Conservation (phyloP, 164 flowering plant genomes). For the Aristolochia californica region DNA sequence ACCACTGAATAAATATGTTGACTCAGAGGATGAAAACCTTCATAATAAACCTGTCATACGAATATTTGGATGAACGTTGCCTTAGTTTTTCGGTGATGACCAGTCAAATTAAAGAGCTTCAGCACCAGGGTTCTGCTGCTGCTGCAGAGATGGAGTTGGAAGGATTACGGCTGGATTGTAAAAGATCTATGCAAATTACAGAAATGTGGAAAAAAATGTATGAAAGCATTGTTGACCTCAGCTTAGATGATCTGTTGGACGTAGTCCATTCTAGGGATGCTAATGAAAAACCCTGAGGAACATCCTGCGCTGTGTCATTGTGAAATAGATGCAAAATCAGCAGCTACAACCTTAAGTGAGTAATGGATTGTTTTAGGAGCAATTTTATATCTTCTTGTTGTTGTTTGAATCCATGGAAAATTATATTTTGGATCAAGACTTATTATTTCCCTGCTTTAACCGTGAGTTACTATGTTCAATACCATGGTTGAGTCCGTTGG, state of each 20-base stretch:
- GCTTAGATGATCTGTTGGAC: slow-evolving; percentile 44
- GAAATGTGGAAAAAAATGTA: slow-evolving; percentile 65
- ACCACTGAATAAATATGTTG: slow-evolving; percentile 47
- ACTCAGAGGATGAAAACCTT: slow-evolving; percentile 28
- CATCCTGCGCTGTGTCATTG: neutral
- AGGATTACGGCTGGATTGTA: slow-evolving; percentile 40
- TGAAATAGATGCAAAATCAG: too few relatives aligned
- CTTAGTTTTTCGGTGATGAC: slow-evolving; percentile 32
- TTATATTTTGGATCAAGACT: too few relatives aligned
- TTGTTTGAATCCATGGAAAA: too few relatives aligned
- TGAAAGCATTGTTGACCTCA: slow-evolving; percentile 44
- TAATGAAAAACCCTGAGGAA: slow-evolving; percentile 1
- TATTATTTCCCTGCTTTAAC: too few relatives aligned
- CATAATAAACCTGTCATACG: slow-evolving; percentile 17
- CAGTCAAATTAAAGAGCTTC: slow-evolving; percentile 52
- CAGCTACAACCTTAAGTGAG: too few relatives aligned
- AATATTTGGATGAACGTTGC: slow-evolving; percentile 21
- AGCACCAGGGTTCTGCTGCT: slow-evolving; percentile 64
- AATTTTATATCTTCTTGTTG: too few relatives aligned
- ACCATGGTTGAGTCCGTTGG: too few relatives aligned
- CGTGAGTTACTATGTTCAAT: too few relatives aligned
- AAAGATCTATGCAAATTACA: slow-evolving; percentile 40
- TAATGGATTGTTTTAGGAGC: too few relatives aligned
- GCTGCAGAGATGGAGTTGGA: slow-evolving; percentile 61
- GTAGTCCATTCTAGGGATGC: slow-evolving; percentile 9